phyloP scores from a whole-genome alignment of 345 rosid species.

The Linum usitatissimum region DNA sequence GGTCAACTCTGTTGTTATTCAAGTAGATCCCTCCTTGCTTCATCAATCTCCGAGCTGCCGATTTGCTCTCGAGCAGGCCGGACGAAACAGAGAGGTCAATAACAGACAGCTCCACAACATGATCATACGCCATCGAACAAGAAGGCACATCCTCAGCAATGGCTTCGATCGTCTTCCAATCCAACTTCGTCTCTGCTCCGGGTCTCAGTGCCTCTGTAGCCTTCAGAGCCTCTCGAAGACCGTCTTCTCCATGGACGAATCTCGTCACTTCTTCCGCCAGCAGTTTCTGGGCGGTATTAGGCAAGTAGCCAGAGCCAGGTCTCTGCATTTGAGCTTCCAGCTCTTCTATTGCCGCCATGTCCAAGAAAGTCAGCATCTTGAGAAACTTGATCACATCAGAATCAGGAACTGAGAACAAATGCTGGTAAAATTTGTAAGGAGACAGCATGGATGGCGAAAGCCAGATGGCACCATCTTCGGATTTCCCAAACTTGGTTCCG shows the following conservation, averaged over 20 bases:
- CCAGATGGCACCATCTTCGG: slow-evolving; percentile 99
- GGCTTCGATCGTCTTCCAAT: slow-evolving; percentile 74
- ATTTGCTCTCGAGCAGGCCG: slow-evolving; percentile 80
- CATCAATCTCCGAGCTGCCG: slow-evolving; percentile 69
- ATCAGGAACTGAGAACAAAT: slow-evolving; percentile 87
- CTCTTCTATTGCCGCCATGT: slow-evolving; percentile 52
- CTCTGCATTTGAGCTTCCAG: slow-evolving; percentile 57
- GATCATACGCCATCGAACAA: slow-evolving; percentile 48
- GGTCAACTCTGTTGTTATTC: slow-evolving; percentile 76
- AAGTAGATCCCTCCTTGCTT: slow-evolving; percentile 96
- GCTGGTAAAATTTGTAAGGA: slow-evolving; percentile 87
- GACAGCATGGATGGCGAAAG: slow-evolving; percentile 61
- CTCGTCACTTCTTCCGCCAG: slow-evolving; percentile 88
- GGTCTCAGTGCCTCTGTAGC: slow-evolving; percentile 90
- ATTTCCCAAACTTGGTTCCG: slow-evolving; percentile 91
- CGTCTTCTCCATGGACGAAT: slow-evolving; percentile 88
- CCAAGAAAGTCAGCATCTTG: slow-evolving; percentile 64
- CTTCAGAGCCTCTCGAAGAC: slow-evolving; percentile 75
- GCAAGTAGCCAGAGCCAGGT: slow-evolving; percentile 58
- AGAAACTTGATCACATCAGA: slow-evolving; percentile 69
- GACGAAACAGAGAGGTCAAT: slow-evolving; percentile 66
- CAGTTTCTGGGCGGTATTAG: slow-evolving; percentile 57
- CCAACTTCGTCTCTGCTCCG: slow-evolving; percentile 82
- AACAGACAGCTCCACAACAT: slow-evolving; percentile 41
- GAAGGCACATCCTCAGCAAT: slow-evolving; percentile 87